Evolutionary conservation across 2,329 filamentous ascomycete genomes (phyloP).

Genomic region (Orbilia javanica): DNA sequence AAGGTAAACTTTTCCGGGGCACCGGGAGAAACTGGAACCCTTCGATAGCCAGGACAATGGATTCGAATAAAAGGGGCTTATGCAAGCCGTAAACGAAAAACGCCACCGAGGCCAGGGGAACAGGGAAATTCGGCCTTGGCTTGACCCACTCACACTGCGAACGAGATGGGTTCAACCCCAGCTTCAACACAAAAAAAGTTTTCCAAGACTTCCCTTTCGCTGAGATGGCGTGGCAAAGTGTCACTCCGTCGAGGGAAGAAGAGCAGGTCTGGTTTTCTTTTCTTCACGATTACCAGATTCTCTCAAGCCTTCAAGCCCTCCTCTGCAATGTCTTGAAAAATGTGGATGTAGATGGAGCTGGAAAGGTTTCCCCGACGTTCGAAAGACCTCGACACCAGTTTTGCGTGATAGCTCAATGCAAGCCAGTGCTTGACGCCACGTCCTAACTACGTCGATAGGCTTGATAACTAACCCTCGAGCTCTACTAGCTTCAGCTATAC

Average conservation of each 20-base stretch:
- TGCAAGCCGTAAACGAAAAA: slow-evolving; percentile 44
- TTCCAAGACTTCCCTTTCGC: slow-evolving; percentile 1
- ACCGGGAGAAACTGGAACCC: slow-evolving; percentile 43
- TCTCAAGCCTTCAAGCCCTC: slow-evolving; percentile 12
- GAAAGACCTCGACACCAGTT: background rate
- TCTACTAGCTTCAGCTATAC: background rate
- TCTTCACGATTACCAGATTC: slow-evolving; percentile 55
- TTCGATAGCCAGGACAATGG: slow-evolving; percentile 6
- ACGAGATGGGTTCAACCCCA: background rate
- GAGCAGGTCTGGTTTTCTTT: background rate
- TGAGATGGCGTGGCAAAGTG: slow-evolving; percentile 3
- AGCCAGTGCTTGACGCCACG: slow-evolving; percentile 12
- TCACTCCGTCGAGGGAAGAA: background rate
- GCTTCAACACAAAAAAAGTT: slow-evolving; percentile 14
- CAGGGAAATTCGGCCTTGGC: slow-evolving; percentile 30
- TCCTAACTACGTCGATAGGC: slow-evolving; percentile 32
- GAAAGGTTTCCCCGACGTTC: slow-evolving; percentile 4
- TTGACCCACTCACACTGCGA: background rate
- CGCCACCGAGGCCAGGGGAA: slow-evolving; percentile 26
- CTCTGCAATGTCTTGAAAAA: slow-evolving; percentile 6
- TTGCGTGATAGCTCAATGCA: slow-evolving; percentile 7
- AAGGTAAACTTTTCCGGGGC: slow-evolving; percentile 41
- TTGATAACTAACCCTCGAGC: background rate
- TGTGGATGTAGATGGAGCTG: background rate
- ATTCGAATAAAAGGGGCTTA: slow-evolving; percentile 26